Base-by-base conservation (phyloP, 306 rosid genomes). In the Castanea sativa region DNA sequence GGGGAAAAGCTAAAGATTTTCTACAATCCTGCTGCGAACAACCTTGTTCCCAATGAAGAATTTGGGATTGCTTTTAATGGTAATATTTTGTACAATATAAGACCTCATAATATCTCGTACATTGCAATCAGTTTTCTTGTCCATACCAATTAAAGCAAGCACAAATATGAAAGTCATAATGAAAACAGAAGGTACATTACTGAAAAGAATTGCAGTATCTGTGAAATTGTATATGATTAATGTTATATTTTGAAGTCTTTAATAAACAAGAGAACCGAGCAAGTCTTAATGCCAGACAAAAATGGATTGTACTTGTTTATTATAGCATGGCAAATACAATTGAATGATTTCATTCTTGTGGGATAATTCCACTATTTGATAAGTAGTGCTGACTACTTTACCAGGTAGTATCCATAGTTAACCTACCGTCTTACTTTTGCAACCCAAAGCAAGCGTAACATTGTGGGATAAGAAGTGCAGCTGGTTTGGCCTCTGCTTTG, bases 41-140 rank as follows among this genome's bases (percentile, higher is more conserved):
- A 85, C 55, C 88, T 95, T 71, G 64, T 67, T 61, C 99, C 99
- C 6, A 95, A n/a, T 58, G 92, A 87, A 63, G 94, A 95, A 75
- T 95, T 89, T 79, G 99, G 97, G 78, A 73, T 95, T 80, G 99
- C 84, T 78, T 92, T 95, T 64, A 95, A 92, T 76, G 97, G 99
- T 95, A 88, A 73, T 55, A 41, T 67, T 33, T 67, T 58, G 25
- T 73, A 19, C 73, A 33, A 14, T 53, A 29, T 21, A 27, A 27
- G 35, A 29, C 19, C 27, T 4, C 23, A 11, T 64, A 9, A 19
- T 67, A 9, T 29, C 23, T 67, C 33, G n/a, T 33, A 33, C 14
- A 59, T 59, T 13, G 15, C 11, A 35, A 35, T 19, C 45, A 64
- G 70, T 64, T 64, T 64, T 16, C 70, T 64, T 64, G 21, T 30